phyloP scores from a whole-genome alignment of 495 filamentous ascomycete species.

The Chaetomium fimeti region DNA sequence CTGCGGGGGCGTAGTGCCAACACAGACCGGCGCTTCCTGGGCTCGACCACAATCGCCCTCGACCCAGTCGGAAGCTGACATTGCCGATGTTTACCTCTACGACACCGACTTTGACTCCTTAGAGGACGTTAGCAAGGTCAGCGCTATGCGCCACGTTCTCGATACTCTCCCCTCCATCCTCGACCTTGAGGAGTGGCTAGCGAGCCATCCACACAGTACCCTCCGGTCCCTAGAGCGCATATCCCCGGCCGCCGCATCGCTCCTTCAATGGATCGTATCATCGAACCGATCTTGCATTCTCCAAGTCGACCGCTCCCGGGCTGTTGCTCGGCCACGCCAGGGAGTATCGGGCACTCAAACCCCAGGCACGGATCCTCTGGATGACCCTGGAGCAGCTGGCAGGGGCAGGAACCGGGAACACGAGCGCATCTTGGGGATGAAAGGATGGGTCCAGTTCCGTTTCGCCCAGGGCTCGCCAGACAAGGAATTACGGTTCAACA shows the following conservation, averaged over 20 bases:
- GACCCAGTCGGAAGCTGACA: conserved; percentile 34
- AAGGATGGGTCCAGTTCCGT: conserved; percentile 74
- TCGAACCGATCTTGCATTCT: conserved; percentile 87
- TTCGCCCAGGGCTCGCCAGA: conserved; percentile 88
- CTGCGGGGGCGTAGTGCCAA: neutral
- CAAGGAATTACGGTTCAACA: conserved; percentile 78
- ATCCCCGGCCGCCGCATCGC: conserved; percentile 61
- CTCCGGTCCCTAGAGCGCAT: conserved; percentile 64
- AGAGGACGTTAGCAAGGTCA: conserved; percentile 46
- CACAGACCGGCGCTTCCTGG: neutral
- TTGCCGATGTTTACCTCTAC: conserved; percentile 43
- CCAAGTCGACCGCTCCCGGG: conserved; percentile 42
- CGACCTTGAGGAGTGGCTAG: conserved; percentile 62
- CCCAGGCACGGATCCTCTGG: neutral
- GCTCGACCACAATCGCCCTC: no score
- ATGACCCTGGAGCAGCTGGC: conserved; percentile 4
- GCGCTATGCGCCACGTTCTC: conserved; percentile 58
- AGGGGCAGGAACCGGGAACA: conserved; percentile 28
- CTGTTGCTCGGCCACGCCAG: neutral
- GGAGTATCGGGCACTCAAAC: neutral
- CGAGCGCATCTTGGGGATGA: conserved; percentile 64
- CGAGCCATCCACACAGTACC: conserved; percentile 36
- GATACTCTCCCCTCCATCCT: conserved; percentile 65
- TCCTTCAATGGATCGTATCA: conserved; percentile 87
- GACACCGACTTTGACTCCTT: conserved; percentile 39